These are phyloP conservation scores for Suillus variegatus DNA, from an alignment of 768 basidiomycete species.

Conservation along the genomic window DNA sequence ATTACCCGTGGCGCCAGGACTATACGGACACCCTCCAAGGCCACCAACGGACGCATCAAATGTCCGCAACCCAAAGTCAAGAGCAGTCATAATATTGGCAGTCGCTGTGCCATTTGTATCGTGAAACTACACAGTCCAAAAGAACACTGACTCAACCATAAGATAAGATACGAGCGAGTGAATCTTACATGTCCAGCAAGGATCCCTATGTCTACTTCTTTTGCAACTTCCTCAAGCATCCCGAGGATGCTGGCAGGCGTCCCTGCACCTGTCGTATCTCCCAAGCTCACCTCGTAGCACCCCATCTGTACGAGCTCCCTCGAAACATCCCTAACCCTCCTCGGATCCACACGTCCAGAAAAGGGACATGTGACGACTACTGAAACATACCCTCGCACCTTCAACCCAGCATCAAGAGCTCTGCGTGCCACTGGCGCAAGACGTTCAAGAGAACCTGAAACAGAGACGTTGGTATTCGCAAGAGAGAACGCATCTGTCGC, in stretches of 20 bases:
- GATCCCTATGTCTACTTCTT: constrained; percentile 55
- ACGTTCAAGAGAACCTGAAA: constrained; percentile 66
- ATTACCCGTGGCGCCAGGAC: constrained; percentile 94
- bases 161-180: constrained; percentile 30
- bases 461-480: constrained; percentile 81
- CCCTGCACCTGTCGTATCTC: constrained; percentile 90
- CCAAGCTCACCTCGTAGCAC: constrained; percentile 90
- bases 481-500: constrained; percentile 85
- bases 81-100: constrained; percentile 71
- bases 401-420: constrained; percentile 62
- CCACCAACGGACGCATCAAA: constrained; percentile 87
- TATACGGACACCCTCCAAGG: constrained; percentile 94
- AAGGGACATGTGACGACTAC: constrained; percentile 86
- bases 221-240: constrained; percentile 73
- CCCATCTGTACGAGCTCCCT: constrained; percentile 83
- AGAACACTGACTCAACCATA: not conserved
- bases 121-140: constrained; percentile 60
- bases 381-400: constrained; percentile 85
- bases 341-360: constrained; percentile 71
- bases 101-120: constrained; percentile 88
- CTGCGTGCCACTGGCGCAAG: constrained; percentile 60
- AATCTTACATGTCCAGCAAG: constrained; percentile 63
- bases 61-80: constrained; percentile 74
- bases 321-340: constrained; percentile 66
- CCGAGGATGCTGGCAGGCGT: constrained; percentile 66